Evolutionary conservation across 129 eudicot genomes (phyloP).

Genomic region (Calendula officinalis): DNA sequence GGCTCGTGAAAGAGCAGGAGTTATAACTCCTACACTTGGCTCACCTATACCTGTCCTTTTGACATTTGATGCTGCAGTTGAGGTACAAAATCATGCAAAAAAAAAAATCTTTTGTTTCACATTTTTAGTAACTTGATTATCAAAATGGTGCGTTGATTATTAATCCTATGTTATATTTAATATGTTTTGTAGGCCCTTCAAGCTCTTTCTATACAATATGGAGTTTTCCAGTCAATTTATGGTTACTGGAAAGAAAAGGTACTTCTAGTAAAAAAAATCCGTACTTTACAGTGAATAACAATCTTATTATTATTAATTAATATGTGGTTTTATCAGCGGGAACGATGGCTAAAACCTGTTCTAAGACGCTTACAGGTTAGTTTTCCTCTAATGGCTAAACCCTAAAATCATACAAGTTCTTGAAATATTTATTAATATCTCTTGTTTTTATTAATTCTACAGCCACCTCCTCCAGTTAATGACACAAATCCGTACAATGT

Average conservation of each 20-base stretch:
- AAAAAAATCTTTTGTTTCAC: neutral
- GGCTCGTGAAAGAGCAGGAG: conserved; percentile 96
- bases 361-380: conserved; percentile 93
- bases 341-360: conserved; percentile 83
- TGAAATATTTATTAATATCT: neutral
- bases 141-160: neutral
- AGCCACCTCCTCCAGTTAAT: conserved; percentile 97
- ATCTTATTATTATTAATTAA: no score
- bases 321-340: conserved; percentile 49
- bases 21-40: conserved; percentile 82
- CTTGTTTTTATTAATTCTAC: conserved; percentile 11
- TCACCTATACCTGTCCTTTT: conserved; percentile 82
- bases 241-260: conserved; percentile 96
- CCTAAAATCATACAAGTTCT: no score
- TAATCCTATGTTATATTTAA: conserved; percentile 9
- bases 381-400: neutral
- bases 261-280: neutral
- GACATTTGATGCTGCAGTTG: conserved; percentile 90
- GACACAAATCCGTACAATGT: conserved; percentile 98
- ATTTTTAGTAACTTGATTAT: no score
- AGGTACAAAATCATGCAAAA: conserved; percentile 42
- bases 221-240: conserved; percentile 69
- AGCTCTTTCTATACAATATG: conserved; percentile 60
- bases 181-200: conserved; percentile 66
- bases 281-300: no score